phyloP scores from a whole-genome alignment of 2,329 filamentous ascomycete species.

The Fusarium humuli region DNA sequence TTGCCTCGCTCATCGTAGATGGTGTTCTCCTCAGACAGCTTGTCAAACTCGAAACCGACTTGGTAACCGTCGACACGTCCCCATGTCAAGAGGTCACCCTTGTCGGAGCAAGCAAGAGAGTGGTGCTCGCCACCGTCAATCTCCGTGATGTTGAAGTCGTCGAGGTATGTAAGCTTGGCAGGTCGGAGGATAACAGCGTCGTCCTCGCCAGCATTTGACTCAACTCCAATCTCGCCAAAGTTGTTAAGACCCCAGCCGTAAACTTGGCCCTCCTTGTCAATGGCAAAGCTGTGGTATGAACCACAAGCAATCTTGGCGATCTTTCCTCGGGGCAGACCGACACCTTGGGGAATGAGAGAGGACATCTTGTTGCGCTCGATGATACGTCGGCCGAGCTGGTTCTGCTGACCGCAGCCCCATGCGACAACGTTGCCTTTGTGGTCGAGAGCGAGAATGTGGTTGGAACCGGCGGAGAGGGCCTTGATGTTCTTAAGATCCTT shows the following conservation, averaged over 20 bases:
- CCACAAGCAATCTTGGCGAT: slow-evolving; percentile 70
- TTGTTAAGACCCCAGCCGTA: slow-evolving; percentile 90
- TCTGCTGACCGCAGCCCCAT: slow-evolving; percentile 80
- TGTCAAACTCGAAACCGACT: slow-evolving; percentile 67
- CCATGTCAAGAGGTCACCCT: slow-evolving; percentile 70
- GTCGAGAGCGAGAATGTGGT: slow-evolving; percentile 78
- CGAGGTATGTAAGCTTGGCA: slow-evolving; percentile 73
- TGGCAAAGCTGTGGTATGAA: slow-evolving; percentile 84
- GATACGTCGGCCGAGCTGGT: slow-evolving; percentile 69
- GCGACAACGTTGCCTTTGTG: slow-evolving; percentile 72
- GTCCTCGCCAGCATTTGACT: slow-evolving; percentile 63
- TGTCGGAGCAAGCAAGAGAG: slow-evolving; percentile 71
- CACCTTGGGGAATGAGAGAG: slow-evolving; percentile 69
- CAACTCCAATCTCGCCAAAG: slow-evolving; percentile 81
- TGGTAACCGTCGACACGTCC: slow-evolving; percentile 67
- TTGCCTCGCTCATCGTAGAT: slow-evolving; percentile 72
- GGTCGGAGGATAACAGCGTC: slow-evolving; percentile 79
- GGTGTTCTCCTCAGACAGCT: slow-evolving; percentile 62
- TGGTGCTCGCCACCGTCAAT: slow-evolving; percentile 81
- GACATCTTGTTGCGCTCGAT: slow-evolving; percentile 72
- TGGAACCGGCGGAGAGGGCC: slow-evolving; percentile 73
- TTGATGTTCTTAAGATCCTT: slow-evolving; percentile 74
- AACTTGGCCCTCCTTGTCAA: slow-evolving; percentile 76
- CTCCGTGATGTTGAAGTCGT: slow-evolving; percentile 70
- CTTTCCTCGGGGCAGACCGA: slow-evolving; percentile 68